Conservation (phyloP, 768 basidiomycete species). For the Mycena rebaudengoi region DNA sequence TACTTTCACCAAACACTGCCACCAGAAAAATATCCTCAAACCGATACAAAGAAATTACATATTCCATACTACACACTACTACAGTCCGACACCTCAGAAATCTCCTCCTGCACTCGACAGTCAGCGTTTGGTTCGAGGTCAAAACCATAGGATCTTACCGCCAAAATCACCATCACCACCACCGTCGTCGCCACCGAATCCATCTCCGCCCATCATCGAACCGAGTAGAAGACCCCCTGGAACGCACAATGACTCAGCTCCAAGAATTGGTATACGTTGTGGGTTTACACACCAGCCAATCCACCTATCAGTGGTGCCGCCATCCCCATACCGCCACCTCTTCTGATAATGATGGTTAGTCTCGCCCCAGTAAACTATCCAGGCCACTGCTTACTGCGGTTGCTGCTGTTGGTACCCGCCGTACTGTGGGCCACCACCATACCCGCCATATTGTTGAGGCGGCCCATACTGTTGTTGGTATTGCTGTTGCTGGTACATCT, state of each 20-base stretch:
- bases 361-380: too few relatives aligned
- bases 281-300: conserved; percentile 20
- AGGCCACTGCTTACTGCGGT: conserved; percentile 28
- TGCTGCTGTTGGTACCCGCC: conserved; percentile 25
- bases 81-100: too few relatives aligned
- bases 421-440: too few relatives aligned
- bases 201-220: conserved; percentile 49
- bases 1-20: conserved; percentile 2
- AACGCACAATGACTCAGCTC: too few relatives aligned
- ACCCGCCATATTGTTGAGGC: conserved; percentile 14
- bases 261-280: too few relatives aligned
- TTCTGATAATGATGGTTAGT: conserved; percentile 30
- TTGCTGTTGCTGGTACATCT: conserved; percentile 31
- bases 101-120: too few relatives aligned
- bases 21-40: not conserved
- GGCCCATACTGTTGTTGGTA: conserved; percentile 34
- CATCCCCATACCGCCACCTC: conserved; percentile 44
- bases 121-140: too few relatives aligned
- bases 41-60: too few relatives aligned
- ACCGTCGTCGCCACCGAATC: conserved; percentile 39
- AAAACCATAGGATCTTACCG: too few relatives aligned
- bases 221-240: conserved; percentile 61
- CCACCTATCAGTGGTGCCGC: conserved; percentile 44
- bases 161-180: conserved; percentile 39
- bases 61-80: too few relatives aligned